Conservation (phyloP, 1,139 yeast genomes). For the Taiozyma sp. region DNA sequence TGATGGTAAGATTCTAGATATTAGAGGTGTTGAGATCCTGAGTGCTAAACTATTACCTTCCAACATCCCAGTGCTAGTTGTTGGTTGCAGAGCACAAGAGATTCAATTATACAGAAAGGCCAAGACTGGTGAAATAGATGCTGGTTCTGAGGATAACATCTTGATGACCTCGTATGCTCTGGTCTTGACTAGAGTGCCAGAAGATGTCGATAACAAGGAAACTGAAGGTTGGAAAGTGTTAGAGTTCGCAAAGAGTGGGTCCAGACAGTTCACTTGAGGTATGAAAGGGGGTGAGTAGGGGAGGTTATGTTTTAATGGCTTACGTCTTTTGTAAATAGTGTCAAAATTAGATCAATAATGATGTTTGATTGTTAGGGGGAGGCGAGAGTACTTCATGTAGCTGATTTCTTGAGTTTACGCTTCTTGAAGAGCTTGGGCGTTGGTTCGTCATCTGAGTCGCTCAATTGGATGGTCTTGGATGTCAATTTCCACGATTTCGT, state of each 20-base stretch:
- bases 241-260: slow-evolving; percentile 93
- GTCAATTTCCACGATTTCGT: slow-evolving; percentile 14
- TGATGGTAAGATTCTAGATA: slow-evolving; percentile 88
- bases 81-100: slow-evolving; percentile 96
- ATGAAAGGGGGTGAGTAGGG: neutral
- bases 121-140: slow-evolving; percentile 92
- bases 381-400: neutral
- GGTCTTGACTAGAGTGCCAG: slow-evolving; percentile 92
- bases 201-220: slow-evolving; percentile 81
- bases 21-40: slow-evolving; percentile 91
- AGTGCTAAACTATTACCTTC: slow-evolving; percentile 88
- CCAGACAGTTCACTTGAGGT: slow-evolving; percentile 75
- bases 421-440: slow-evolving; percentile 14
- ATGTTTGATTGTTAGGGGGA: neutral
- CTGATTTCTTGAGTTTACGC: slow-evolving; percentile 10
- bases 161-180: slow-evolving; percentile 91
- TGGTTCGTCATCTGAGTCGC: slow-evolving; percentile 13
- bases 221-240: slow-evolving; percentile 98
- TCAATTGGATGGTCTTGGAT: slow-evolving; percentile 6
- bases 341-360: neutral
- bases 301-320: neutral
- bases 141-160: slow-evolving; percentile 94
- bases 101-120: slow-evolving; percentile 84
- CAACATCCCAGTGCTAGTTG: slow-evolving; percentile 89
- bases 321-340: slow-evolving; percentile 3